Evolutionary conservation across 148 eudicot genomes (phyloP).

Genomic region (Chenopodium suecicum): DNA sequence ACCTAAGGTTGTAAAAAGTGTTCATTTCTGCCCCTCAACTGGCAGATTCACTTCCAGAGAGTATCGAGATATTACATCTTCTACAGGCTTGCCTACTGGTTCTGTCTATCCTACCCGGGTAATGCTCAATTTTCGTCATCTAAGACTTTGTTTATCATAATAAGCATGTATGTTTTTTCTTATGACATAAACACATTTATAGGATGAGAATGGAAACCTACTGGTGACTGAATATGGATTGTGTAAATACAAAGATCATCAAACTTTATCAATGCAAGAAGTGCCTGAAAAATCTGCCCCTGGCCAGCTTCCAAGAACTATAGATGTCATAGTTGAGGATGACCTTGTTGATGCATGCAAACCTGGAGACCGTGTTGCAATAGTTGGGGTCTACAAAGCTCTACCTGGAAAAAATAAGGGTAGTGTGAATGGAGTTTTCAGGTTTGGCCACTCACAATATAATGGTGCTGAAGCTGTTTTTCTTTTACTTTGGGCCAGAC

Average conservation of each 20-base stretch:
- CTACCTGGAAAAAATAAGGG: conserved; percentile 96
- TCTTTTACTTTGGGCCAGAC: not conserved
- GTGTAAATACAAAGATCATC: conserved; percentile 98
- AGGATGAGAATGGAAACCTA: conserved; percentile 96
- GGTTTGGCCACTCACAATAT: conserved; percentile 39
- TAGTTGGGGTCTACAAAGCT: conserved; percentile 95
- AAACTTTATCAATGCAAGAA: conserved; percentile 96
- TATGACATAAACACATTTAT: conserved; percentile 11
- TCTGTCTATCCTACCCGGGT: conserved; percentile 99
- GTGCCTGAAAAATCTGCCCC: conserved; percentile 98
- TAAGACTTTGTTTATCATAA: not conserved
- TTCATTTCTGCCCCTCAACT: conserved; percentile 87
- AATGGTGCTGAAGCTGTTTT: conserved; percentile 2
- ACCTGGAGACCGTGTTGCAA: conserved; percentile 98
- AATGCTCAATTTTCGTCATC: conserved; percentile 14
- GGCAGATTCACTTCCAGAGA: conserved; percentile 74
- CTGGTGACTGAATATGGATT: conserved; percentile 94
- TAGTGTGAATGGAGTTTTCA: conserved; percentile 95
- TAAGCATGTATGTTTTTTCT: not conserved
- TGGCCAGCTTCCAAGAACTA: conserved; percentile 96
- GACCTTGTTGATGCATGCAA: conserved; percentile 97
- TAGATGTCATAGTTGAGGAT: conserved; percentile 91
- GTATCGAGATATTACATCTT: conserved; percentile 93
- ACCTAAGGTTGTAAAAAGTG: conserved; percentile 98
- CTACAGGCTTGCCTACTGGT: conserved; percentile 92